Evolutionary conservation across 345 rosid genomes (phyloP).

Genomic region (Rhizophora mangle): DNA sequence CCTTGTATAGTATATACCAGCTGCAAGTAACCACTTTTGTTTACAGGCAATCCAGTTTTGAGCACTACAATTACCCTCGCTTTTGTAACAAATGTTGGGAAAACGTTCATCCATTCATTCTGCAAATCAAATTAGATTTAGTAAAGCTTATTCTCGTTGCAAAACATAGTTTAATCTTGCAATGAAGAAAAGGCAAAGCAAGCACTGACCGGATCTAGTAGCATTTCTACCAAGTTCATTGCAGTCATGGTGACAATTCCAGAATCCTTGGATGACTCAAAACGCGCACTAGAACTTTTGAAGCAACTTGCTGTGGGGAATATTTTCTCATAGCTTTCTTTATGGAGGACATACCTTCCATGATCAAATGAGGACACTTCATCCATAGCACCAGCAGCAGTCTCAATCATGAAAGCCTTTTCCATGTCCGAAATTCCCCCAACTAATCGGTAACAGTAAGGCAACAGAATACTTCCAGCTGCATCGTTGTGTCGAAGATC

Average conservation of each 20-base stretch:
- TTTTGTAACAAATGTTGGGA: constrained; percentile 57
- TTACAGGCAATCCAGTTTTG: constrained; percentile 29
- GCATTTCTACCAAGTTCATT: constrained; percentile 35
- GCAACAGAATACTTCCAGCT: not conserved
- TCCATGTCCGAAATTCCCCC: constrained; percentile 33
- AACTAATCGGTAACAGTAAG: not conserved
- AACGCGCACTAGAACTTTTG: constrained; percentile 29
- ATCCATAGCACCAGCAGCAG: constrained; percentile 45
- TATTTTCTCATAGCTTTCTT: constrained; percentile 36
- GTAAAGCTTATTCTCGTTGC: not conserved
- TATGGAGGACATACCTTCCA: constrained; percentile 39
- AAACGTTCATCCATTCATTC: constrained; percentile 58
- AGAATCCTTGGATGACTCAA: constrained; percentile 63
- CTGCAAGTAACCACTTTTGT: constrained; percentile 41
- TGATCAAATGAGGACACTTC: constrained; percentile 40
- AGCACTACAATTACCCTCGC: constrained; percentile 43
- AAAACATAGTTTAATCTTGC: not conserved
- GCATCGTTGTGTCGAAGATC: constrained; percentile 3
- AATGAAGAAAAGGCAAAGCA: no score
- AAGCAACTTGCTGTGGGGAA: constrained; percentile 31
- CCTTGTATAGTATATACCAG: constrained; percentile 37
- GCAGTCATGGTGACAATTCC: constrained; percentile 44
- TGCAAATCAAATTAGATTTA: constrained; percentile 16
- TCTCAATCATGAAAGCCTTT: constrained; percentile 32
- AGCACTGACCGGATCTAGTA: constrained; percentile 53